A percentile compares a stretch with the other conserved stretches of the same genome.
Evolutionary conservation across 306 rosid species (phyloP).

Genomic region (Ammopiptanthus mongolicus): DNA sequence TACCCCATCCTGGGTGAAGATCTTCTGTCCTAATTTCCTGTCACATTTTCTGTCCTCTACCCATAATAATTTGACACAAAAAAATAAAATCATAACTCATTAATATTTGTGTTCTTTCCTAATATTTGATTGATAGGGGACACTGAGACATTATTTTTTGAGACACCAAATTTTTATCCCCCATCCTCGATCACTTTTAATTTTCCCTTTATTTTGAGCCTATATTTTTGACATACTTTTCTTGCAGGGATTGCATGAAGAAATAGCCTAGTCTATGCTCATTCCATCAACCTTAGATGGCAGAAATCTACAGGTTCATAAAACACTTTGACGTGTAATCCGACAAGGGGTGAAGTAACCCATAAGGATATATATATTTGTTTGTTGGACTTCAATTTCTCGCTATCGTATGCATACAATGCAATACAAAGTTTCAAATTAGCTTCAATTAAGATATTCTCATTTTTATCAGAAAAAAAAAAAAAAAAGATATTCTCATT

Average conservation of each 20-base stretch:
- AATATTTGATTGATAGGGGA: too few relatives aligned
- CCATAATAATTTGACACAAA: too few relatives aligned
- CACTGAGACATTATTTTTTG: too few relatives aligned
- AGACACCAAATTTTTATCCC: too few relatives aligned
- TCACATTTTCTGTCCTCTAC: too few relatives aligned
- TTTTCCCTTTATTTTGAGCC: not conserved
- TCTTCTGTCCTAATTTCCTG: too few relatives aligned
- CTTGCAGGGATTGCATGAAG: not conserved
- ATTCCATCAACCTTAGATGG: not conserved
- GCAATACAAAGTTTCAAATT: not conserved
- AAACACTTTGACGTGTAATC: conserved; percentile 38
- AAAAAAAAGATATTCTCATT: not conserved
- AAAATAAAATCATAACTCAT: too few relatives aligned
- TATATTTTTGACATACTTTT: not conserved
- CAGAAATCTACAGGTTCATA: not conserved
- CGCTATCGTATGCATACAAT: conserved; percentile 23
- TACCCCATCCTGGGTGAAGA: too few relatives aligned
- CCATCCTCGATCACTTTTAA: not conserved
- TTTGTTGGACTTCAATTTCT: conserved; percentile 31
- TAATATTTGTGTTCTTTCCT: too few relatives aligned
- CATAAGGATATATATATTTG: conserved; percentile 35
- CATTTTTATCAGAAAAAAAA: too few relatives aligned
- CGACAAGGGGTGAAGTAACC: conserved; percentile 50
- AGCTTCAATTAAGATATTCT: conserved; percentile 15
- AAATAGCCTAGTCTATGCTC: not conserved